A percentile compares a stretch with the other conserved stretches of the same genome.
Conservation (phyloP, 768 basidiomycete genomes). For the Pisolithus tinctorius region DNA sequence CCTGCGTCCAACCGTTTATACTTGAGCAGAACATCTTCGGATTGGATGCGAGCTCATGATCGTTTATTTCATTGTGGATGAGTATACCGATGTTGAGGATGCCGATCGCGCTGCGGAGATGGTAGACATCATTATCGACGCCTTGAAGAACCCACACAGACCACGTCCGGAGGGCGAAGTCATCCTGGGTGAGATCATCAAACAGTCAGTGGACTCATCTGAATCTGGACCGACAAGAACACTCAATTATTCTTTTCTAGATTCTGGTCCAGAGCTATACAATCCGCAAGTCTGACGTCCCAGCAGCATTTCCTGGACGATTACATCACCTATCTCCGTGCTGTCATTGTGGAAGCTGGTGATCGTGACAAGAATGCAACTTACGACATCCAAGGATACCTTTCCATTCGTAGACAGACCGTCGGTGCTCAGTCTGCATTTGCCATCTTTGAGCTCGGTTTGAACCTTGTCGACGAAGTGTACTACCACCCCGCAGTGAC, state of each 20-base stretch:
- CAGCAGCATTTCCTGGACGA: conserved; percentile 5
- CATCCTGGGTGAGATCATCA: conserved; percentile 6
- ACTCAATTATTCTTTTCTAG: neutral
- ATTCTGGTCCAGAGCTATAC: conserved; percentile 3
- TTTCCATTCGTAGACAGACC: conserved; percentile 26
- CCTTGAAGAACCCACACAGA: conserved; percentile 3
- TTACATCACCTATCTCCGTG: conserved; percentile 1
- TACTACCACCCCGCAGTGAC: conserved; percentile 19
- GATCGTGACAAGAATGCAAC: conserved; percentile 3
- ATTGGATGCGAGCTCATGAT: conserved; percentile 27
- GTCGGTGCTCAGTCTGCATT: conserved; percentile 26
- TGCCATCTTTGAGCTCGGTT: conserved; percentile 22
- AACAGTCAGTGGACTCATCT: conserved; percentile 1
- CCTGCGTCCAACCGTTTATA: neutral
- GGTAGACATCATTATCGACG: conserved; percentile 5
- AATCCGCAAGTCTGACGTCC: neutral
- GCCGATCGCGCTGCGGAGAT: neutral
- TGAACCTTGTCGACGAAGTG: conserved; percentile 29
- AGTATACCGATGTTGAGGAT: conserved; percentile 22
- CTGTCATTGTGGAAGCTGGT: neutral
- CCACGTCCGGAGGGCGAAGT: conserved; percentile 6
- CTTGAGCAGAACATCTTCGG: conserved; percentile 14
- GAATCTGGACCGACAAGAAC: neutral
- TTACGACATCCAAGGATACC: conserved; percentile 25
- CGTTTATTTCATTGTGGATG: conserved; percentile 26